These are phyloP conservation scores for Coprinellus aureogranulatus DNA, from an alignment of 768 basidiomycete genomes.

Conservation along the genomic window DNA sequence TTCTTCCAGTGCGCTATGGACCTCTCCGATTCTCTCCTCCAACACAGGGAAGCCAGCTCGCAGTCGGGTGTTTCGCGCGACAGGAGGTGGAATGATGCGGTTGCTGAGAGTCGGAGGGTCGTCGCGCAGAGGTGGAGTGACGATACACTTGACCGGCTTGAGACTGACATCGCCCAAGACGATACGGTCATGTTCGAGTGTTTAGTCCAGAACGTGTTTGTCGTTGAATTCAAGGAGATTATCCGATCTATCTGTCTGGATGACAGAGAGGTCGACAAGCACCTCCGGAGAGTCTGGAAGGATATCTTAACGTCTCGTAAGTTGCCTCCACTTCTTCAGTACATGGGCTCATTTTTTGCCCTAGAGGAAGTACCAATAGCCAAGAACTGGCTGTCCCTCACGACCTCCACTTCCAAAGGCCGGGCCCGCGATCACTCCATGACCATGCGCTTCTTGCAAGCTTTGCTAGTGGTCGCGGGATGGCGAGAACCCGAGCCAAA, in stretches of 20 bases:
- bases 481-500: too few species aligned
- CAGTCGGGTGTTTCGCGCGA: not conserved
- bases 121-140: not conserved
- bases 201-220: not conserved
- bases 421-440: too few species aligned
- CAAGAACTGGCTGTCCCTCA: too few species aligned
- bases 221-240: not conserved
- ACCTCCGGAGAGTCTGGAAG: not conserved
- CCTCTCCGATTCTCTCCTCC: constrained; percentile 32
- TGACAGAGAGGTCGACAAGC: not conserved
- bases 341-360: too few species aligned
- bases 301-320: too few species aligned
- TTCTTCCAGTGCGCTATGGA: constrained; percentile 45
- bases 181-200: not conserved
- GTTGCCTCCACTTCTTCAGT: too few species aligned
- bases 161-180: not conserved
- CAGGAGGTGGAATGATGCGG: not conserved
- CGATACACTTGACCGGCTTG: not conserved
- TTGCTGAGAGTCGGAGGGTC: not conserved
- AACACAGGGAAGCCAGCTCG: not conserved
- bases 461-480: too few species aligned
- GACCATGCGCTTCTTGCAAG: too few species aligned
- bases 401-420: too few species aligned
- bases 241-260: not conserved
- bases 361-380: too few species aligned